Evolutionary conservation across 2,329 filamentous ascomycete genomes (phyloP).

Genomic region (Botrytis porri): DNA sequence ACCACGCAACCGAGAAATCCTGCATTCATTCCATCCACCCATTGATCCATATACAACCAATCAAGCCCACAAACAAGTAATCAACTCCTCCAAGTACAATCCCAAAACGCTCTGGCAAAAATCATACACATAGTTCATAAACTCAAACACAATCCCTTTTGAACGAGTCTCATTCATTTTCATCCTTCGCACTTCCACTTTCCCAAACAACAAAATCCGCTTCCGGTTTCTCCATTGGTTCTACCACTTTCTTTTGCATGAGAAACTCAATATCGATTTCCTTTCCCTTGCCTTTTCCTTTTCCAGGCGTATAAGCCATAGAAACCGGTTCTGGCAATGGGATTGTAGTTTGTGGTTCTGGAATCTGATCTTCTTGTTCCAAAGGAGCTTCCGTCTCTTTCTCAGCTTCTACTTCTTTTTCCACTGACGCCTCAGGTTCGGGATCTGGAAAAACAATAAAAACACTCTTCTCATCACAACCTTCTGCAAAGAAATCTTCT

Average conservation of each 20-base stretch:
- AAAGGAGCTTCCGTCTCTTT: slow-evolving; percentile 30
- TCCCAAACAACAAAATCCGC: slow-evolving; percentile 69
- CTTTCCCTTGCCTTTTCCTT: slow-evolving; percentile 6
- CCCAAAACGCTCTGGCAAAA: background rate
- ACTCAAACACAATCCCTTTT: background rate
- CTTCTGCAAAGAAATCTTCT: slow-evolving; percentile 64
- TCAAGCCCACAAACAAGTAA: background rate
- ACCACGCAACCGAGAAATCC: background rate
- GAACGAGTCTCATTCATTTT: slow-evolving; percentile 13
- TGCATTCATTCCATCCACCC: background rate
- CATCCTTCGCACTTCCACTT: slow-evolving; percentile 63
- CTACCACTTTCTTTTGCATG: slow-evolving; percentile 45
- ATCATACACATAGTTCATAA: background rate
- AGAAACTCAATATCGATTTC: slow-evolving; percentile 41
- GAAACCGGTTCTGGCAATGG: background rate
- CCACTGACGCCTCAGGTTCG: slow-evolving; percentile 24
- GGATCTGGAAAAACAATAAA: slow-evolving; percentile 58
- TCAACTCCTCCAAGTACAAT: background rate
- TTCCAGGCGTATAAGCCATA: background rate
- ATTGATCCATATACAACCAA: background rate
- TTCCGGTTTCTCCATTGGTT: slow-evolving; percentile 56
- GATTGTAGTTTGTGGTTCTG: too few species aligned
- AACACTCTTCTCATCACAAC: slow-evolving; percentile 60
- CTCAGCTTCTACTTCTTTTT: slow-evolving; percentile 36
- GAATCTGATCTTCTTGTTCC: background rate